phyloP scores from a whole-genome alignment of 805 yeast genomes.

The Wickerhamiella spandovensis region DNA sequence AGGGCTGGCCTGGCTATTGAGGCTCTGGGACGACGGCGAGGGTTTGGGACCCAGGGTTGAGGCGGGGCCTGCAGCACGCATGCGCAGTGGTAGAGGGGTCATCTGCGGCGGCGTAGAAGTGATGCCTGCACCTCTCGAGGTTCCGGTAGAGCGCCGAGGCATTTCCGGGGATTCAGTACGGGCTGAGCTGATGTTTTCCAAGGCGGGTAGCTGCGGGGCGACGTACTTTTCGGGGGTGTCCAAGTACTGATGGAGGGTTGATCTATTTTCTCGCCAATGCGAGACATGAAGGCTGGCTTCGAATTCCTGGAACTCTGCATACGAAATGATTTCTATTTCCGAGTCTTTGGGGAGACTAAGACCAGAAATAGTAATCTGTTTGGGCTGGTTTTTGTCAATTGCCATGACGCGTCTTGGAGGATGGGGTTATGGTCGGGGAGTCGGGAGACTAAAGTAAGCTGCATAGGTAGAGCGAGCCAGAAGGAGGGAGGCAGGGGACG shows the following conservation, averaged over 20 bases:
- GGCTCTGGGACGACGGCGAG: neutral
- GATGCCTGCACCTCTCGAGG: neutral
- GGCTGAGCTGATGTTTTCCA: too few species aligned
- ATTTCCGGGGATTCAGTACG: neutral
- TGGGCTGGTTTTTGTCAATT: neutral
- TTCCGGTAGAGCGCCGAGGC: neutral
- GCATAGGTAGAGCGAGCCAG: neutral
- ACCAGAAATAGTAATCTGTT: neutral
- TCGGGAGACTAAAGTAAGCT: neutral
- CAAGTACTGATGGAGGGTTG: neutral
- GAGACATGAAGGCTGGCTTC: neutral
- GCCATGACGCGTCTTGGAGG: neutral
- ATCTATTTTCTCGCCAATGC: neutral
- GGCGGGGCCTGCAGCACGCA: neutral
- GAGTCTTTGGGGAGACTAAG: neutral
- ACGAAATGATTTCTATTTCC: neutral
- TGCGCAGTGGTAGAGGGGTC: neutral
- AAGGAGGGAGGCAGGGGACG: too few species aligned
- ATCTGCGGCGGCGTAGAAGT: neutral
- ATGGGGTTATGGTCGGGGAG: neutral
- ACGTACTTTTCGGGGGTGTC: neutral
- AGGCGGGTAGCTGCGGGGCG: neutral
- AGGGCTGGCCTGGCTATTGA: too few species aligned
- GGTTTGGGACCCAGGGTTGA: neutral
- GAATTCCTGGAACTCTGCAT: neutral